Base-by-base conservation (phyloP, 140 eudicot genomes). In the Erigeron philadelphicus region DNA sequence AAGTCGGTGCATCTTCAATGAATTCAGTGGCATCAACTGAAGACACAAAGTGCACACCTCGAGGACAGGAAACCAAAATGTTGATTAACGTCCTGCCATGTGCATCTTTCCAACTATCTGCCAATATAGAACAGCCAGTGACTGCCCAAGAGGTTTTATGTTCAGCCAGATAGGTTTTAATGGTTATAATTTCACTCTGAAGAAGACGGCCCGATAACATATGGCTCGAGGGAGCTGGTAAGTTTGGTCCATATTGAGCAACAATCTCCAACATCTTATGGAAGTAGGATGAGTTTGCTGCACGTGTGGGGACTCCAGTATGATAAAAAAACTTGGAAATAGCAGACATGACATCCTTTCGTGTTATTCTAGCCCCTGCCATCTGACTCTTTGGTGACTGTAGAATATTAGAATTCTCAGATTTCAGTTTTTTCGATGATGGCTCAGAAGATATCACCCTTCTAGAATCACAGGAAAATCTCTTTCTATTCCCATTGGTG, bases 41-140 rank as follows among this genome's bases (percentile, higher is more conserved):
- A 81, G 84, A 78, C 47, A 84, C 92, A 80, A 91, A 92, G 72
- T 88, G 85, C 75, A 92, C 45, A 72, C 98, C 98, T 45, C 91
- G 96, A 72, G 98, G 98, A 77, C 98, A 86, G 8, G 96, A 88
- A 69, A 92, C 98, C 76, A 92, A 73, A 67, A 92, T 68, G 75
- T 88, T 88, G 63, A 88, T 88, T 58, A 88, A 54, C 58, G 87
- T 92, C 70, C 92, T 81, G 62, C 77, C 83, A 19, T 76, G 86
- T 47, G 75, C 64, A 82, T 92, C 87, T 74, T 78, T 83, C 98
- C 98, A 92, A 72, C 88, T 88, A 82, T 92, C 98, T 18, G 95
- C 98, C 84, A 92, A 82, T 59, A 92, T 84, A 41, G 98, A 92
- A 76, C 98, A 88, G 61, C 98, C 98, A 25, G 98, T 88, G 59